Evolutionary conservation across 1,284 basidiomycete species (phyloP), one percentile per base, ranked within the genome.

Genomic region (Blastosporella zonata): DNA sequence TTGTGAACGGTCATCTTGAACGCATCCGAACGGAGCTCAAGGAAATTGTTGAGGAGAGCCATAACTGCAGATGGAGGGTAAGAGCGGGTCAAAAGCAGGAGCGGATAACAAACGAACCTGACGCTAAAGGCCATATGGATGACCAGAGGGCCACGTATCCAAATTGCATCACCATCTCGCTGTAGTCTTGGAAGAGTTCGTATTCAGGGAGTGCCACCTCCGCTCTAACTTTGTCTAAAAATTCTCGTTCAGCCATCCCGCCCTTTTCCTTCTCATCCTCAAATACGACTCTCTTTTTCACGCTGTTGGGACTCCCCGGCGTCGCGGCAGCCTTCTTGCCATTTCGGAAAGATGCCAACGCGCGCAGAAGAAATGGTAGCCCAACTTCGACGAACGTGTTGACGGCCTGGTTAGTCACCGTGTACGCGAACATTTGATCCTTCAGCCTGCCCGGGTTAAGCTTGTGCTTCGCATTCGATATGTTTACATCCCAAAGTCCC

Each of bases 121-220:
- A 85, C 3, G 93, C 90, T 13, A 99, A 74, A 1, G 95, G 93
- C 96, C 95, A 99, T 50, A 96, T 91, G 23, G 91, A 86, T 34
- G 87, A 90, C 92, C 95, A 98, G 23, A 97, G 73, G 2, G 83
- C 82, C 22, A 97, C 83, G 65, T 94, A 95, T 1, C 96, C 96
- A 63, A 97, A 96, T 67, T 94, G 87, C 2, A 90, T 92, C 21
- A 93, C 90, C 93, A 98, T 97, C 72, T 98, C 95, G 60, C 84
- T 85, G 67, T 95, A 97, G 69, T 97, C 94, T 50, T 72, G 78
- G 59, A 91, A 93, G 2, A 87, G 69, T 40, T 81, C 79, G 61
- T 97, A 97, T 33, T 85, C 82, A 0, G 94, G 90, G 42, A 97
- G 71, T 8, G 78, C 78, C 6, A 89, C 84, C 70, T 99, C 90